phyloP scores from a whole-genome alignment of 169 alveolate species.

The Nephromyces sp. region DNA sequence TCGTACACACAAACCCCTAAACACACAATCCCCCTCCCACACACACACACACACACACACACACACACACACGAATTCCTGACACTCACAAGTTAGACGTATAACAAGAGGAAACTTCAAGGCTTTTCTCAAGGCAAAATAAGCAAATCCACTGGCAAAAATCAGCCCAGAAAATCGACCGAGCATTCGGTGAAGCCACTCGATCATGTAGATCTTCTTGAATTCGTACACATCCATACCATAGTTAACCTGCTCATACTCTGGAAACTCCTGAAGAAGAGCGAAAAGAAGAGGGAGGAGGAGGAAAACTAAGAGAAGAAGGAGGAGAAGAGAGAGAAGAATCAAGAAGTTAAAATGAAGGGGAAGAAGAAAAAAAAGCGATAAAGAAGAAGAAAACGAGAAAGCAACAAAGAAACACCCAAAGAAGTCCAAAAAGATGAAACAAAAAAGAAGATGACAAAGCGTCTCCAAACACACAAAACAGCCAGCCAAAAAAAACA shows the following conservation, averaged over 20 bases:
- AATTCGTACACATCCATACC: constrained; percentile 72
- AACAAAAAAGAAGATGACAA: background rate
- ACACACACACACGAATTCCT: too few species aligned
- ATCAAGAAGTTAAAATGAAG: background rate
- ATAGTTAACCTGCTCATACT: constrained; percentile 63
- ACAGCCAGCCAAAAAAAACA: background rate
- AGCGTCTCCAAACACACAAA: background rate
- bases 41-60: too few species aligned
- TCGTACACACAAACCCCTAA: too few species aligned
- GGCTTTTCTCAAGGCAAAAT: constrained; percentile 52
- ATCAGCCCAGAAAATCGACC: constrained; percentile 68
- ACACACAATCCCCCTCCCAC: too few species aligned
- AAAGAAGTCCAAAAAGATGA: background rate
- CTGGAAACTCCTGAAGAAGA: constrained; percentile 60
- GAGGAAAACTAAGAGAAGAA: background rate
- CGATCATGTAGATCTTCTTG: constrained; percentile 66
- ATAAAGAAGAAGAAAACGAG: background rate
- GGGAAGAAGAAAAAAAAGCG: too few species aligned
- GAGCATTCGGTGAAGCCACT: constrained; percentile 78
- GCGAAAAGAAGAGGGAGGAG: background rate
- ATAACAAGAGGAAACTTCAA: constrained; percentile 45
- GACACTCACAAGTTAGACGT: constrained; percentile 39
- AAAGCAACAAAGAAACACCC: background rate
- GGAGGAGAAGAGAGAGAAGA: background rate
- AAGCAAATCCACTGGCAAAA: constrained; percentile 59